These are phyloP conservation scores for Miscanthus lutarioriparius DNA, from an alignment of 176 grass and related monocot genomes.

Conservation along the genomic window DNA sequence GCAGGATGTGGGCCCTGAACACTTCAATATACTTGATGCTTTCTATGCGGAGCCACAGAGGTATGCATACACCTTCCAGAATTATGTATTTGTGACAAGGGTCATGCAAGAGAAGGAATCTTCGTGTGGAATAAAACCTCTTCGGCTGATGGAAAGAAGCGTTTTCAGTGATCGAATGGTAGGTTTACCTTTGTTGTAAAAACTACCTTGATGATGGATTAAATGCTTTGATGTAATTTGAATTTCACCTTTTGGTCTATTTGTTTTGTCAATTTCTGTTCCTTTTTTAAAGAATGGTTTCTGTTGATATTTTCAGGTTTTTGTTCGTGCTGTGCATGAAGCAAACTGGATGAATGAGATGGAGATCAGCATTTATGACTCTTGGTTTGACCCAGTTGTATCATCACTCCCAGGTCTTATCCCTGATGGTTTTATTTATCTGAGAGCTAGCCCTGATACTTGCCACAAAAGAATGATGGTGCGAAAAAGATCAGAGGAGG, in stretches of 20 bases:
- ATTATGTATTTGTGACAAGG: constrained; percentile 97
- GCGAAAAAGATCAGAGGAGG: constrained; percentile 89
- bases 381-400: constrained; percentile 97
- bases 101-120: constrained; percentile 99
- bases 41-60: constrained; percentile 88
- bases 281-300: neutral
- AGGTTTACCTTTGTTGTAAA: constrained; percentile 30
- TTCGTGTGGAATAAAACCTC: constrained; percentile 76
- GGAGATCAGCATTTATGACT: constrained; percentile 98
- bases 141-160: constrained; percentile 97
- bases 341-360: constrained; percentile 99
- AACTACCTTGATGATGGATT: constrained; percentile 20
- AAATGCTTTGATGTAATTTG: constrained; percentile 12
- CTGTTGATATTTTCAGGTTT: constrained; percentile 55
- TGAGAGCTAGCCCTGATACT: constrained; percentile 90
- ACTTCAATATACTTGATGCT: constrained; percentile 94
- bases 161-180: constrained; percentile 98
- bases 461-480: constrained; percentile 91
- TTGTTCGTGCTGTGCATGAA: constrained; percentile 94
- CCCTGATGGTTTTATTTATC: constrained; percentile 97
- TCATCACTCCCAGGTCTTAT: constrained; percentile 86
- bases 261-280: neutral
- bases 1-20: constrained; percentile 95
- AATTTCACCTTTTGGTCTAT: constrained; percentile 13
- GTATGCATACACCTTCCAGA: constrained; percentile 98